A percentile compares a stretch with the other conserved stretches of the same genome.
These are phyloP conservation scores for Jatropha podagrica DNA, from an alignment of 441 rosid genomes.

Conservation along the genomic window DNA sequence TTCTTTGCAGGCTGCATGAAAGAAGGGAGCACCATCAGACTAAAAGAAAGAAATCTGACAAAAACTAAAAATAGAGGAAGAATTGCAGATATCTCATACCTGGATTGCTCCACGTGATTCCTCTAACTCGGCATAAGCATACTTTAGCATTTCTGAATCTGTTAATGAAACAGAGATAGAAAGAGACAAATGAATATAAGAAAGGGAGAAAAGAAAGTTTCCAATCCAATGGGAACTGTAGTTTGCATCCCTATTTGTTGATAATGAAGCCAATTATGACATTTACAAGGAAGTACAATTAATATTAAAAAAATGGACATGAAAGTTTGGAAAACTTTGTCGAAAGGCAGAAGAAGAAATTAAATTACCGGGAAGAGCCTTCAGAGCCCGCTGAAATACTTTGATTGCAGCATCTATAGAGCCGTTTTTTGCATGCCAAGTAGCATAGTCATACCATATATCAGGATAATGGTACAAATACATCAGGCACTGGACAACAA, in stretches of 20 bases:
- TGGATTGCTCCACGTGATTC: conserved; percentile 90
- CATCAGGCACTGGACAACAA: conserved; percentile 77
- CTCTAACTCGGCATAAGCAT: conserved; percentile 96
- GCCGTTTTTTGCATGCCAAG: conserved; percentile 91
- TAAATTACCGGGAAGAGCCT: conserved; percentile 84
- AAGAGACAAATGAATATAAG: not conserved
- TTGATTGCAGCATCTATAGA: conserved; percentile 82
- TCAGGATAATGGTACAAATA: conserved; percentile 94
- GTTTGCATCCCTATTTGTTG: not conserved
- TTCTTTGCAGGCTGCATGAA: conserved; percentile 81
- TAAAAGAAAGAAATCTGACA: conserved; percentile 16
- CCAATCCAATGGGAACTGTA: conserved; percentile 2
- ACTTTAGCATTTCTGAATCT: conserved; percentile 89
- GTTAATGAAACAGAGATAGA: conserved; percentile 8
- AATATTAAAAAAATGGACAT: not conserved
- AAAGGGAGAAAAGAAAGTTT: conserved; percentile 1
- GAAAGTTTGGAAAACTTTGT: not conserved
- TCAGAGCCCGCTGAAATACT: conserved; percentile 93
- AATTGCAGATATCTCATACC: conserved; percentile 34
- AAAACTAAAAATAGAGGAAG: not conserved
- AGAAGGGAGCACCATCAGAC: conserved; percentile 23
- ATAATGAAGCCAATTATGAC: not conserved
- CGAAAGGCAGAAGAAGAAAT: conserved; percentile 21
- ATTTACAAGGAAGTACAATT: not conserved
- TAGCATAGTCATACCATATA: conserved; percentile 95